Base-by-base conservation (phyloP, 257 asterid species). In the Primulina eburnea region DNA sequence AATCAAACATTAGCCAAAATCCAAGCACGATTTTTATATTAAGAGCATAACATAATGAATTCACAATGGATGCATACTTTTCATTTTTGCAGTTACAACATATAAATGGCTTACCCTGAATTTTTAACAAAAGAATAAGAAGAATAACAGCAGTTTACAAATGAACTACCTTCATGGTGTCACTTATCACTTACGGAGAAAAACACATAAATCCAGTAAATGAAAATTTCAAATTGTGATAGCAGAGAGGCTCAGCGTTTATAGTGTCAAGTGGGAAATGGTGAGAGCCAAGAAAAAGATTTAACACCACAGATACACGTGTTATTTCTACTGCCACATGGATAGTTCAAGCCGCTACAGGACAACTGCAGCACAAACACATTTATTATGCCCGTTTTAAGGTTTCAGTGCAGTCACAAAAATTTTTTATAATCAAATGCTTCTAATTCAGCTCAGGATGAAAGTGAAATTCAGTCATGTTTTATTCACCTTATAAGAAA, bases 241-340 rank as follows among this genome's bases (percentile, higher is more conserved):
- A 2, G 6, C 63, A 17, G 73, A 52, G 73, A 58, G 60, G 12
- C 24, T 62, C 52, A 50, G 38, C 24, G 16, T 55, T 32, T 58
- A 21, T 43, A 14, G 6, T 17, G 67, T 26, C 60, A 60, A 47
- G 56, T 47, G 20, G 56, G 56, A 4, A 16, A 47, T 16, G 20
- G 8, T 47, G 16, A 47, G 20, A 16, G 7, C 12, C 20, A 47
- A 47, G 18, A 47, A 14, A 6, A 71, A 59, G 53, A 38, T 20
- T n/a, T 18, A 64, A 68, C 53, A 65, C 37, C 9, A 16, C 5
- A 3, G 20, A 10, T 72, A 57, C 82, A 79, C 82, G 81, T 82
- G 63, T 16, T 37, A 28, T 17, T 10, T 30, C 63, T n/a, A 53
- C n/a, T 67, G 75, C 77, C 82, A 82, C 72, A 75, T 82, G 86